Evolutionary conservation across 306 rosid species (phyloP).

Genomic region (Cucumis melo): DNA sequence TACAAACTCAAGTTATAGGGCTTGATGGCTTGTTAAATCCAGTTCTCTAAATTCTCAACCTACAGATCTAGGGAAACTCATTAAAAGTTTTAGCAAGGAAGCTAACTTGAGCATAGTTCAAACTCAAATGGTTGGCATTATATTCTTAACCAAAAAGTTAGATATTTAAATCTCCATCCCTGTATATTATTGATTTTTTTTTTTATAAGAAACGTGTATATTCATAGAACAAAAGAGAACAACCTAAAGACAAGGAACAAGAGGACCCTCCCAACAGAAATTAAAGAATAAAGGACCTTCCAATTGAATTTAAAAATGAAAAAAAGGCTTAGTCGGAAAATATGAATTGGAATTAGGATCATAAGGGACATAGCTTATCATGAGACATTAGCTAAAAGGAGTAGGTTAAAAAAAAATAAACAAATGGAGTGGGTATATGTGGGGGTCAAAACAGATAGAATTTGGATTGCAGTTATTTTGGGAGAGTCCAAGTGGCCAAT

Average conservation of each 20-base stretch:
- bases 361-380: not conserved
- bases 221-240: no score
- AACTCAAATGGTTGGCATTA: not conserved
- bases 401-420: not conserved
- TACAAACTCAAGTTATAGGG: not conserved
- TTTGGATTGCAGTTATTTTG: not conserved
- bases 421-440: not conserved
- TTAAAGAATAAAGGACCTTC: no score
- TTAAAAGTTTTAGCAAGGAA: not conserved
- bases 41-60: not conserved
- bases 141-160: no score
- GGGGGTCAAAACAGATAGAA: not conserved
- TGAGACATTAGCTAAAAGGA: not conserved
- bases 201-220: no score
- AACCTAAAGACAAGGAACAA: no score
- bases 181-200: not conserved
- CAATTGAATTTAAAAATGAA: no score
- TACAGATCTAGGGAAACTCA: not conserved
- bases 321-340: not conserved
- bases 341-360: not conserved
- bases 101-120: not conserved
- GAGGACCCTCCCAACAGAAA: no score
- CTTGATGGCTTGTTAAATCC: not conserved
- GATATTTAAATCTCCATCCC: not conserved
- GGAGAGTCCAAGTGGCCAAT: not conserved